Evolutionary conservation across 192 early-diverging fungal species (phyloP).

Genomic region (Polychytrium aggregatum): DNA sequence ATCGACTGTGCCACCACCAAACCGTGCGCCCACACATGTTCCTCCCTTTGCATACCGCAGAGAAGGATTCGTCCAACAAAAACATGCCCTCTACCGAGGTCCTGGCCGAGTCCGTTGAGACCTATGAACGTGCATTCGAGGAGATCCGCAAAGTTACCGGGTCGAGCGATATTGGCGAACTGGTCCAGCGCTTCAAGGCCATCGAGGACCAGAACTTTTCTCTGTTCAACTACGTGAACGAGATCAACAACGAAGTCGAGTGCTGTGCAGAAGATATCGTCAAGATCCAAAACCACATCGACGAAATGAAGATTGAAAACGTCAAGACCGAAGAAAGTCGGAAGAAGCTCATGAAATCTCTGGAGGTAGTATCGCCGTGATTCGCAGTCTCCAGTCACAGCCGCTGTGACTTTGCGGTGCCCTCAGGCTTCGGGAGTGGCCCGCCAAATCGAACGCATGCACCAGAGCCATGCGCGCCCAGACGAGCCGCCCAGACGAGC

Average conservation of each 20-base stretch:
- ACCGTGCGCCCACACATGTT: too few relatives aligned
- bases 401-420: too few relatives aligned
- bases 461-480: too few relatives aligned
- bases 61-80: conserved; percentile 5
- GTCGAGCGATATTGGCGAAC: conserved; percentile 34
- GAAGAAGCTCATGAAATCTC: conserved; percentile 17
- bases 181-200: conserved; percentile 42
- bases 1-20: too few relatives aligned
- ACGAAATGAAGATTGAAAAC: conserved; percentile 26
- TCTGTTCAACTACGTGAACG: conserved; percentile 58
- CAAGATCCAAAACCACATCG: conserved; percentile 33
- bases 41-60: too few relatives aligned
- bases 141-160: conserved; percentile 47
- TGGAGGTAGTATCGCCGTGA: too few relatives aligned
- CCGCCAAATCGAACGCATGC: too few relatives aligned
- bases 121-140: conserved; percentile 37
- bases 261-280: conserved; percentile 44
- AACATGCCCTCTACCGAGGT: conserved; percentile 34
- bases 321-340: conserved; percentile 31
- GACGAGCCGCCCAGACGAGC: too few relatives aligned
- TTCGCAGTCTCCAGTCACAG: background rate
- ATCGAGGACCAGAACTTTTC: conserved; percentile 55
- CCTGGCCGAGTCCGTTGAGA: conserved; percentile 31
- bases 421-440: too few relatives aligned
- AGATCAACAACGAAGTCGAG: conserved; percentile 52